Evolutionary conservation across 495 filamentous ascomycete genomes (phyloP), one percentile per base, ranked within the genome.

Genomic region (Penicillium macrosclerotiorum): DNA sequence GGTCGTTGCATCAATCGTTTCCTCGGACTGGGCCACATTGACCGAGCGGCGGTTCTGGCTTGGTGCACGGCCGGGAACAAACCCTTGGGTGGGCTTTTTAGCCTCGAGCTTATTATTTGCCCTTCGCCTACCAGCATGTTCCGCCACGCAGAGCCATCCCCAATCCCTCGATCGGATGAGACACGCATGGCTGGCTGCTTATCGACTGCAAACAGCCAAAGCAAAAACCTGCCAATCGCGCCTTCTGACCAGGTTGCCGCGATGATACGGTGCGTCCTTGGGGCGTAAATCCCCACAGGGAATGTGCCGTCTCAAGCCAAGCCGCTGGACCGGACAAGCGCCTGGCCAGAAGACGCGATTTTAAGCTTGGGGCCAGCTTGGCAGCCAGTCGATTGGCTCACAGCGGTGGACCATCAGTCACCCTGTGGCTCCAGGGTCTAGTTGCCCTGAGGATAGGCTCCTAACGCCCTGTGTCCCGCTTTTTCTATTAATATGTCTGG

Each of bases 51-150:
- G 4, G 8, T 27, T 37, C 20, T 2, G 19, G n/a, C 38, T 31
- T 25, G 43, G 43, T 17, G 34, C 32, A 46, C 43, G 34, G 25
- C 43, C 43, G 43, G 37, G 16, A 16, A n/a, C 5, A 9, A 46
- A 20, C 19, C 25, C 35, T 37, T 34, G 43, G 25, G 23, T 25
- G 23, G 23, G 24, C 12, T 5, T 30, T 20, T 30, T 45, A 30
- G 43, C 33, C 7, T 46, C 43, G 32, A 46, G 43, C 34, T 46
- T 46, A 46, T n/a, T n/a, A n/a, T n/a, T n/a, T n/a, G n/a, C n/a
- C n/a, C n/a, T 31, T 45, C 37, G 42, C 14, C 42, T 17, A n/a
- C 25, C 9, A 46, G 26, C 25, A 19, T 25, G 35, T n/a, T 30
- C 31, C 17, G 22, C 18, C 32, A 24, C 22, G 12, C 11, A n/a